Conservation (phyloP, 768 basidiomycete genomes). For the Pulveroboletus sp. region DNA sequence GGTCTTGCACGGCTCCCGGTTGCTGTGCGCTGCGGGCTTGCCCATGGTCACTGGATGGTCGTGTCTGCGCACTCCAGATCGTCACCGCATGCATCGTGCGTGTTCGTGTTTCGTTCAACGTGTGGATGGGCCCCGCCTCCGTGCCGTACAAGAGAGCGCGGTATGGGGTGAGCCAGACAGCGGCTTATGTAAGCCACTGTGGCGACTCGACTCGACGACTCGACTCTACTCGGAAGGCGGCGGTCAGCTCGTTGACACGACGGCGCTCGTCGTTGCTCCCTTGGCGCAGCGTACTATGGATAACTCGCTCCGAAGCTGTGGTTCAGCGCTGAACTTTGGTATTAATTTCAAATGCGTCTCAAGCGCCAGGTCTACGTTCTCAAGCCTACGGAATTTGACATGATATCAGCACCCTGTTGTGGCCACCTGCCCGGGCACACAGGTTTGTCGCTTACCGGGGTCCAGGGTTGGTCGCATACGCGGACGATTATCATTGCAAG, state of each 20-base stretch:
- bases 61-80: neutral
- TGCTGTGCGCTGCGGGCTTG: too few species aligned
- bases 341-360: neutral
- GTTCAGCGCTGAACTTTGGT: neutral
- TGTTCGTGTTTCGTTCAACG: conserved; percentile 15
- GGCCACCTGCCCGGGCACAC: neutral
- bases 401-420: too few species aligned
- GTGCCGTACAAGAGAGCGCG: too few species aligned
- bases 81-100: conserved; percentile 21
- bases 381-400: neutral
- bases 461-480: conserved; percentile 9
- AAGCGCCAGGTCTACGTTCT: neutral
- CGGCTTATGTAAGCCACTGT: too few species aligned
- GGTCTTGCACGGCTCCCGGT: too few species aligned
- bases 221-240: too few species aligned
- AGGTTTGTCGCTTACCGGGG: conserved; percentile 19
- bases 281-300: neutral
- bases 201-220: too few species aligned
- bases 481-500: conserved; percentile 7
- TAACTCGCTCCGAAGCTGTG: neutral
- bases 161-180: too few species aligned
- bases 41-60: neutral
- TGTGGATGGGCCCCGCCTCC: conserved; percentile 12
- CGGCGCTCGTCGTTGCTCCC: too few species aligned
- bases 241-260: neutral